Percentiles rank a stretch among this genome's conserved stretches.
Evolutionary conservation across 2,329 filamentous ascomycete species (phyloP).

Genomic region (Colletotrichum sp.): DNA sequence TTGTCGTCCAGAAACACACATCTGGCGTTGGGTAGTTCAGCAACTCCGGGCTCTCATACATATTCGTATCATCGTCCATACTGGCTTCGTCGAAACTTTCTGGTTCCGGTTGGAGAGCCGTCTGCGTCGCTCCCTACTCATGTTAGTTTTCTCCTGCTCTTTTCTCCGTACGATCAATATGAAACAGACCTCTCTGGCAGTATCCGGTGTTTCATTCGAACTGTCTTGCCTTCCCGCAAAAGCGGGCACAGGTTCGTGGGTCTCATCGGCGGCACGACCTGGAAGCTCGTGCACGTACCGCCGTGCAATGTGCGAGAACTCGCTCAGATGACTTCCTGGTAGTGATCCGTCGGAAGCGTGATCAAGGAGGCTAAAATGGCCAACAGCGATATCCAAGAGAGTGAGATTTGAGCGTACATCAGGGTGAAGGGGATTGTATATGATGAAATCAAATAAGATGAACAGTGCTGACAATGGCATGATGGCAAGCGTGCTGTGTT

Average conservation of each 20-base stretch:
- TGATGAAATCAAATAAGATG: not conserved
- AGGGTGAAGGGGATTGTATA: fast-evolving
- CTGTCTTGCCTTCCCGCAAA: too few species aligned
- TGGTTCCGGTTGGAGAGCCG: fast-evolving
- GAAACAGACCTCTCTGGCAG: not conserved
- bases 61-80: not conserved
- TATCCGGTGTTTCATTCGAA: too few species aligned
- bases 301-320: not conserved
- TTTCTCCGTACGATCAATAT: too few species aligned
- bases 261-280: not conserved
- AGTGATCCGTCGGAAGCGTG: not conserved
- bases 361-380: not conserved
- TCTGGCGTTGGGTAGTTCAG: not conserved
- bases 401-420: not conserved
- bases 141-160: fast-evolving
- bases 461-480: not conserved
- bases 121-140: not conserved
- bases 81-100: not conserved
- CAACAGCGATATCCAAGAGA: not conserved
- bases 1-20: not conserved
- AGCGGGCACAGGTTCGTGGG: too few species aligned
- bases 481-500: not conserved
- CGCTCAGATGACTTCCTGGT: not conserved
- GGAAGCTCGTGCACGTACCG: not conserved
- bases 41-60: not conserved